Evolutionary conservation across 1,284 basidiomycete species (phyloP).

Genomic region (Tylopilus orsonianus): DNA sequence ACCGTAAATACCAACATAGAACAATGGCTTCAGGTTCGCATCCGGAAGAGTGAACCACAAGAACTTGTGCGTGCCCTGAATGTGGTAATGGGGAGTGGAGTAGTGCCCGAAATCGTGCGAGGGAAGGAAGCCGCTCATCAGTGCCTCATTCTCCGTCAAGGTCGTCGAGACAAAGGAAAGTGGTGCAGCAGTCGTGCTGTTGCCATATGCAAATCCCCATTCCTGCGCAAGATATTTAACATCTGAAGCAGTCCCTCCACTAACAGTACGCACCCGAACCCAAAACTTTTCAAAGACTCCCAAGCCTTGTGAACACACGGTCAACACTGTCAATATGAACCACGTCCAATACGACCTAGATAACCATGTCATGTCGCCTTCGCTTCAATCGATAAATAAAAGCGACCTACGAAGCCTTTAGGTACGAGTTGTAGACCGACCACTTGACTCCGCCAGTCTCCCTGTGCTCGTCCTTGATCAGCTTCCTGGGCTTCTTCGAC

Average conservation of each 20-base stretch:
- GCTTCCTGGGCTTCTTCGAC: constrained; percentile 47
- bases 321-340: constrained; percentile 40
- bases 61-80: constrained; percentile 7
- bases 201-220: constrained; percentile 48
- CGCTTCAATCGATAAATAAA: neutral
- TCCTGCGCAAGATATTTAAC: constrained; percentile 27
- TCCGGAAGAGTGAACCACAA: constrained; percentile 38
- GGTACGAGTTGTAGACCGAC: constrained; percentile 63
- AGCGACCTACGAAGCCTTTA: constrained; percentile 49
- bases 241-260: neutral
- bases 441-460: constrained; percentile 64
- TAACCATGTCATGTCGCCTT: neutral
- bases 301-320: constrained; percentile 34
- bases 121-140: constrained; percentile 28
- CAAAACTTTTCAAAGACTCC: constrained; percentile 54
- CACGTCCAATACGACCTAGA: constrained; percentile 52
- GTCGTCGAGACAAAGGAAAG: constrained; percentile 25
- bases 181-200: constrained; percentile 9
- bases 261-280: constrained; percentile 38
- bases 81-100: constrained; percentile 16
- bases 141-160: constrained; percentile 34
- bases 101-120: constrained; percentile 18
- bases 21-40: constrained; percentile 47
- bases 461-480: constrained; percentile 57
- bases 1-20: constrained; percentile 51